Conservation (phyloP, 1,284 basidiomycete genomes). For the Neolentinus lepideus region DNA sequence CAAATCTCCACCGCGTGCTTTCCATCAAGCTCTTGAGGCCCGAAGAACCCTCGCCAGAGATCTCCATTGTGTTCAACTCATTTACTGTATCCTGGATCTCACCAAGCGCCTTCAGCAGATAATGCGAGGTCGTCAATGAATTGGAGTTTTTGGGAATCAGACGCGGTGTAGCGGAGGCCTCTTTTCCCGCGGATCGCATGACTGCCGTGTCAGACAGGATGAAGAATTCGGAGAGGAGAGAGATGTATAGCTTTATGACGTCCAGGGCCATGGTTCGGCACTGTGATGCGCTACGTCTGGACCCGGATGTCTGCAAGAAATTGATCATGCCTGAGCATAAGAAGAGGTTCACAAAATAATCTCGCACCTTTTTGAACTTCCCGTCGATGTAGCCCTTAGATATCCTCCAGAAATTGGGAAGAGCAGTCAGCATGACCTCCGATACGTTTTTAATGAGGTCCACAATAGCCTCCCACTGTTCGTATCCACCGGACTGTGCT, state of each 20-base stretch:
- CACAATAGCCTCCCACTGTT: slow-evolving; percentile 78
- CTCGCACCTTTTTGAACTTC: slow-evolving; percentile 74
- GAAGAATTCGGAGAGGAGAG: slow-evolving; percentile 87
- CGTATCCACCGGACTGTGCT: slow-evolving; percentile 45
- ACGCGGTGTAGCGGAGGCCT: slow-evolving; percentile 34
- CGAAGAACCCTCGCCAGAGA: slow-evolving; percentile 66
- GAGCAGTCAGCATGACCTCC: slow-evolving; percentile 59
- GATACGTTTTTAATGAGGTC: slow-evolving; percentile 68
- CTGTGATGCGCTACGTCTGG: slow-evolving; percentile 73
- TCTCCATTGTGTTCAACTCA: slow-evolving; percentile 78
- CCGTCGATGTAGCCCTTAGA: slow-evolving; percentile 89
- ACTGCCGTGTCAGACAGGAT: slow-evolving; percentile 73
- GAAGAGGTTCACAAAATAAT: slow-evolving; percentile 1
- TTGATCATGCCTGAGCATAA: neutral
- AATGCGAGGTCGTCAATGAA: slow-evolving; percentile 79
- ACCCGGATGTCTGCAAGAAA: slow-evolving; percentile 11
- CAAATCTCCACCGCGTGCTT: slow-evolving; percentile 84
- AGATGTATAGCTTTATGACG: slow-evolving; percentile 84
- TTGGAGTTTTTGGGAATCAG: slow-evolving; percentile 75
- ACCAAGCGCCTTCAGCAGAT: slow-evolving; percentile 70
- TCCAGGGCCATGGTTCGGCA: slow-evolving; percentile 89
- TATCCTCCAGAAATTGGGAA: slow-evolving; percentile 94
- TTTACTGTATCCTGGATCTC: slow-evolving; percentile 84
- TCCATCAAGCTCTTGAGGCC: slow-evolving; percentile 73
- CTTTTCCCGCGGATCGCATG: slow-evolving; percentile 33